Evolutionary conservation across 2,329 filamentous ascomycete species (phyloP).

Genomic region (Lecanicillium sp.): DNA sequence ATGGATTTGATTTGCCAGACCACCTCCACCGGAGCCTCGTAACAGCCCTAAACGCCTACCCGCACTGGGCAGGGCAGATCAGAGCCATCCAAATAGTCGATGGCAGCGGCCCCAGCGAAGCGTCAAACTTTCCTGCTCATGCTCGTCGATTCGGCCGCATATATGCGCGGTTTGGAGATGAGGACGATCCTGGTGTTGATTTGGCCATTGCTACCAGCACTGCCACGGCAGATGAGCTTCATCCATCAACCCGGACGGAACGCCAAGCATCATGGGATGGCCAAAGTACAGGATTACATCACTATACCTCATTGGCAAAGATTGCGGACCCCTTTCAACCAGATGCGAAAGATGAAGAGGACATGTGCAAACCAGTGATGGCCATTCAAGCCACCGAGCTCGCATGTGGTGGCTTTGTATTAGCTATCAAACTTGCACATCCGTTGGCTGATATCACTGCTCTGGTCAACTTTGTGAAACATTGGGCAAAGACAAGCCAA

Average conservation of each 20-base stretch:
- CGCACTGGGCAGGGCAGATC: conserved; percentile 14
- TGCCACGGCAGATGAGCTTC: conserved; percentile 7
- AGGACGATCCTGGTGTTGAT: conserved; percentile 14
- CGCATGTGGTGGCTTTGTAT: conserved; percentile 14
- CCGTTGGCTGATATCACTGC: conserved; percentile 16
- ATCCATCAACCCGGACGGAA: conserved; percentile 6
- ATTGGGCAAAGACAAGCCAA: conserved; percentile 7
- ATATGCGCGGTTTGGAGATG: conserved; percentile 13
- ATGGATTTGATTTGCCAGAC: too few relatives aligned
- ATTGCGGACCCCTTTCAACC: conserved; percentile 8
- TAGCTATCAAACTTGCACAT: conserved; percentile 14
- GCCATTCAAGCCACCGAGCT: conserved; percentile 15
- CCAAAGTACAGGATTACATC: conserved; percentile 3
- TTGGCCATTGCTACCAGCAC: too few relatives aligned
- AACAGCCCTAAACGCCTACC: conserved; percentile 11
- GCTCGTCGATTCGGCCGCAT: conserved; percentile 14
- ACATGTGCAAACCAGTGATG: conserved; percentile 6
- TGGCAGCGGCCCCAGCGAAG: conserved; percentile 8
- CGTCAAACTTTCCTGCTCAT: conserved; percentile 11
- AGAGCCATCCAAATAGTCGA: conserved; percentile 9
- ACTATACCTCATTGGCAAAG: conserved; percentile 8
- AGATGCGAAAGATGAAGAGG: neutral
- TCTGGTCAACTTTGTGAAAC: conserved; percentile 13
- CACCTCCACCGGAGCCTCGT: too few relatives aligned
- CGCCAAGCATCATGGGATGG: conserved; percentile 11